Percentiles rank a stretch among this genome's conserved stretches.
Evolutionary conservation across 1,139 yeast genomes (phyloP).

Genomic region (Blastobotrys malaysiensis): DNA sequence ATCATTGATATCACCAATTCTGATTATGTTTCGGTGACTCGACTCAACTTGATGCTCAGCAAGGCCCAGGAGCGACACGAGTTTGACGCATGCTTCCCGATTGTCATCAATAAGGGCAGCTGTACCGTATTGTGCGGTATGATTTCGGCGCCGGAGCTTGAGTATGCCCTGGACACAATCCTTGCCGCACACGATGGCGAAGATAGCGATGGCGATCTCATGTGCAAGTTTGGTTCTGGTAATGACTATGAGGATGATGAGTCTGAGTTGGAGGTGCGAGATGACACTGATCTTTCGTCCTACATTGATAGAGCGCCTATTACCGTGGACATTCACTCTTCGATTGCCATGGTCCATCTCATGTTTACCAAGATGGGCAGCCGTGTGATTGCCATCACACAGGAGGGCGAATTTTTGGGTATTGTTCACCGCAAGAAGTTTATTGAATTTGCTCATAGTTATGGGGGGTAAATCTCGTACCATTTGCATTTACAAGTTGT

Average conservation of each 20-base stretch:
- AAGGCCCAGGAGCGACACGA: constrained; percentile 41
- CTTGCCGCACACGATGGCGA: constrained; percentile 31
- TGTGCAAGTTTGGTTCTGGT: constrained; percentile 16
- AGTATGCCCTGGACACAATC: constrained; percentile 46
- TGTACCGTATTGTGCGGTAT: constrained; percentile 41
- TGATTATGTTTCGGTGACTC: constrained; percentile 35
- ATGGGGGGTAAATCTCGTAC: not conserved
- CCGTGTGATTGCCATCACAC: constrained; percentile 47
- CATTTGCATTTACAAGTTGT: too few species aligned
- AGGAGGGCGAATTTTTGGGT: constrained; percentile 48
- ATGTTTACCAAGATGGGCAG: constrained; percentile 53
- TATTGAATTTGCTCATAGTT: constrained; percentile 39
- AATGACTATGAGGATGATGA: constrained; percentile 4
- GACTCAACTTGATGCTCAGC: constrained; percentile 36
- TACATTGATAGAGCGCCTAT: constrained; percentile 49
- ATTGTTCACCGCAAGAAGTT: constrained; percentile 52
- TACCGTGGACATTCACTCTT: constrained; percentile 46
- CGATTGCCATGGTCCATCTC: constrained; percentile 49
- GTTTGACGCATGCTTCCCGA: constrained; percentile 53
- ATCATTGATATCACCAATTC: constrained; percentile 40
- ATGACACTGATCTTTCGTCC: constrained; percentile 37
- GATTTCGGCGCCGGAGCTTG: constrained; percentile 50
- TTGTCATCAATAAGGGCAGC: constrained; percentile 27
- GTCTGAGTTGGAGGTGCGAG: not conserved
- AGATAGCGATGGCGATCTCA: constrained; percentile 12